Conservation (phyloP, 805 yeast genomes). For the Debaryomyces hansenii region DNA sequence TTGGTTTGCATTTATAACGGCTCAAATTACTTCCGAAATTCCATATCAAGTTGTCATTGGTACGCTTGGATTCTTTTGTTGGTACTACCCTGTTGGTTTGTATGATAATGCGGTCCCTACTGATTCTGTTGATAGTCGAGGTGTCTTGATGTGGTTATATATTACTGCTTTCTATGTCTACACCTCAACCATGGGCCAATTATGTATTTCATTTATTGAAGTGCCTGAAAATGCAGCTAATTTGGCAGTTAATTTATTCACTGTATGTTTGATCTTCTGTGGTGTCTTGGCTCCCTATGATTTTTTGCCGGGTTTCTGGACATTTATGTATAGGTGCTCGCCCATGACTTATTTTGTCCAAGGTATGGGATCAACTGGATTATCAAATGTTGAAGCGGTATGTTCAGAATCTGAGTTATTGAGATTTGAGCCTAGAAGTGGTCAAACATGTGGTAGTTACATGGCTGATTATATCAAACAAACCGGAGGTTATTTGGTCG, state of each 20-base stretch:
- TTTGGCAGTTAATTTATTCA: constrained; percentile 26
- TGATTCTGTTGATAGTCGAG: constrained; percentile 35
- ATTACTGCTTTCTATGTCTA: constrained; percentile 24
- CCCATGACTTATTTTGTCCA: constrained; percentile 65
- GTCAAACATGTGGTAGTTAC: constrained; percentile 22
- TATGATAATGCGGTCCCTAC: constrained; percentile 54
- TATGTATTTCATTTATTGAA: constrained; percentile 29
- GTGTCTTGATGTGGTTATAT: constrained; percentile 38
- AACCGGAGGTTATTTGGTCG: constrained; percentile 50
- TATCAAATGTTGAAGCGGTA: constrained; percentile 36
- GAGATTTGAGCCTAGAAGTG: constrained; percentile 18
- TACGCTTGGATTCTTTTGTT: constrained; percentile 39
- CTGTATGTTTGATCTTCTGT: constrained; percentile 36
- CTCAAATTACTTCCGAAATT: constrained; percentile 46
- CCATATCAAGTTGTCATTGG: constrained; percentile 48
- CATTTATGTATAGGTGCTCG: constrained; percentile 72
- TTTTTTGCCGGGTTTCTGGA: constrained; percentile 48
- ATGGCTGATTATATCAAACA: constrained; percentile 27
- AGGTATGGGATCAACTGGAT: constrained; percentile 42
- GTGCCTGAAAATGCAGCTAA: constrained; percentile 36
- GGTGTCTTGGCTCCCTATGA: constrained; percentile 32
- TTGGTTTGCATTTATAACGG: constrained; percentile 43
- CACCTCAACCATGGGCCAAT: constrained; percentile 28
- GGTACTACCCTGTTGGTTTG: constrained; percentile 62
- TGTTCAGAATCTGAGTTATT: constrained; percentile 25